A percentile compares a stretch with the other conserved stretches of the same genome.
phyloP scores from a whole-genome alignment of 2,329 filamentous ascomycete species.

The Arthrobotrys musiformis region DNA sequence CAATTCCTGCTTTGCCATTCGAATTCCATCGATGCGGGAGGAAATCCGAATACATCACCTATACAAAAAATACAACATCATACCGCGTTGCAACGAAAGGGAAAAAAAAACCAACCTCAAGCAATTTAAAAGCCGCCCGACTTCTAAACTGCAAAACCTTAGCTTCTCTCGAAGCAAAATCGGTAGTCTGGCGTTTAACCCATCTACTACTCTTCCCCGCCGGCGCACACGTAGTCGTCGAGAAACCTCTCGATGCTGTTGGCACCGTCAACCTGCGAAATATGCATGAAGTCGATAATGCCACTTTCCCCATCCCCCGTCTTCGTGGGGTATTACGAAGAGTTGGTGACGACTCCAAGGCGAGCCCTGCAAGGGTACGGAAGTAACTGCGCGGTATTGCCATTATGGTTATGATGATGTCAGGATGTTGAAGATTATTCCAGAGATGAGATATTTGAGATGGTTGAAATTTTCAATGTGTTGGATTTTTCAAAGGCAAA shows the following conservation, averaged over 20 bases:
- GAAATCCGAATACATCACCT: no score
- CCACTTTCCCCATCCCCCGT: slow-evolving; percentile 14
- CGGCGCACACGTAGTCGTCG: not conserved
- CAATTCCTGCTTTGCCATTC: no score
- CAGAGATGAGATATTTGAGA: not conserved
- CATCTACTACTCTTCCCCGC: slow-evolving; percentile 69
- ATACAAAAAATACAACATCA: slow-evolving; percentile 20
- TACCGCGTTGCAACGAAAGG: slow-evolving; percentile 15
- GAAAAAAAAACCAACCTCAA: slow-evolving; percentile 71
- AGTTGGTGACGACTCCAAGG: slow-evolving; percentile 9
- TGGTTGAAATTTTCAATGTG: slow-evolving; percentile 30
- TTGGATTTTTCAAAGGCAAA: slow-evolving; percentile 25
- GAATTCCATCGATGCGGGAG: no score
- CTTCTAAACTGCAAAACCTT: slow-evolving; percentile 84
- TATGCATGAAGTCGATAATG: slow-evolving; percentile 39
- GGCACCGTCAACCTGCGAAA: slow-evolving; percentile 7
- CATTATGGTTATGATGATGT: slow-evolving; percentile 12
- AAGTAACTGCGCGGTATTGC: slow-evolving; percentile 38
- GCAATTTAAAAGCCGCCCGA: slow-evolving; percentile 89
- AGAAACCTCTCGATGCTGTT: slow-evolving; percentile 17
- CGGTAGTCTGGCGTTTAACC: slow-evolving; percentile 80
- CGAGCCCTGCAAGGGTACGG: slow-evolving; percentile 27
- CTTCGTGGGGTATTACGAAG: slow-evolving; percentile 43
- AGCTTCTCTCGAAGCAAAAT: slow-evolving; percentile 78
- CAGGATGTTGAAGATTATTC: not conserved